Percentiles rank a stretch among this genome's conserved stretches.
These are phyloP conservation scores for Waitea zeae DNA, from an alignment of 1,284 basidiomycete genomes.

Conservation along the genomic window DNA sequence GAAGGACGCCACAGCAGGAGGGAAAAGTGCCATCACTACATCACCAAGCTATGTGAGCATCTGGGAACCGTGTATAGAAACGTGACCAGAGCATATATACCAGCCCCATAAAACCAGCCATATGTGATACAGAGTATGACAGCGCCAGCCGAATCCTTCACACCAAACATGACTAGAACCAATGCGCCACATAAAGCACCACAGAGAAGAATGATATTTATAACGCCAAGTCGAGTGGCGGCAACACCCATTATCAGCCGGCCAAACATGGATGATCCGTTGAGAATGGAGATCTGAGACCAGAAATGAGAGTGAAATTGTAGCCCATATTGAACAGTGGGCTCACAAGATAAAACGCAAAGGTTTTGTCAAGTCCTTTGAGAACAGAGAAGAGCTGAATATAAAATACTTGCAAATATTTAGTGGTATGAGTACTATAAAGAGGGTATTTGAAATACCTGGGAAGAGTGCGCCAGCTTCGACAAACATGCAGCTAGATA, in stretches of 20 bases:
- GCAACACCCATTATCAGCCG: conserved; percentile 13
- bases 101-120: conserved; percentile 13
- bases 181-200: conserved; percentile 10
- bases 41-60: too few species aligned
- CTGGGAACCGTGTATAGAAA: too few species aligned
- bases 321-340: too few species aligned
- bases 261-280: conserved; percentile 13
- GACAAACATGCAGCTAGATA: too few species aligned
- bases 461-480: too few species aligned
- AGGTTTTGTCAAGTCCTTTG: conserved; percentile 4
- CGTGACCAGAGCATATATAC: conserved; percentile 9
- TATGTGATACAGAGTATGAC: conserved; percentile 14
- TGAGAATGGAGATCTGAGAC: too few species aligned
- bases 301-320: too few species aligned
- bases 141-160: conserved; percentile 9
- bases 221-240: conserved; percentile 10
- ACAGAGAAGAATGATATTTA: conserved; percentile 11
- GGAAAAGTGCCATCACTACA: too few species aligned
- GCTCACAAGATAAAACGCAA: conserved; percentile 9
- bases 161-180: conserved; percentile 14
- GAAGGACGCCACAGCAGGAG: too few species aligned
- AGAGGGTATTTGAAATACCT: too few species aligned
- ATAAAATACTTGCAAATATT: too few species aligned
- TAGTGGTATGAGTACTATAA: too few species aligned
- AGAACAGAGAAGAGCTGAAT: conserved; percentile 21